Base-by-base conservation (phyloP, 1,284 basidiomycete species). In the Agroathelia rolfsii region DNA sequence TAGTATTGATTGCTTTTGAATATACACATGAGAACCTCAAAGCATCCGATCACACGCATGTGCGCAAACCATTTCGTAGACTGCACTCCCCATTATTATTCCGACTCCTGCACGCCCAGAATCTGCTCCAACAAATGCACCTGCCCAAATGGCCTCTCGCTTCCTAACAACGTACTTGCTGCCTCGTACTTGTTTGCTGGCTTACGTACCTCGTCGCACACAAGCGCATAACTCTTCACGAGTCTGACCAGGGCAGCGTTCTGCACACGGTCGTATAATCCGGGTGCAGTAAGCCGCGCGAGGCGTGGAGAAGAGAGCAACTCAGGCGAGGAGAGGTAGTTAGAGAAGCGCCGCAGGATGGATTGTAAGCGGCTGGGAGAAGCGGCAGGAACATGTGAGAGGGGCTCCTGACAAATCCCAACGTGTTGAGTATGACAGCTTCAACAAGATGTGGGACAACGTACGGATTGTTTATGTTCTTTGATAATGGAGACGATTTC, bases 161-260 rank as follows among this genome's bases (percentile, higher is more conserved):
- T 72, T n/a, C 86, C 79, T 24, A 95, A 56, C 41, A 95, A 51
- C n/a, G 88, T 93, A 42, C 79, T 71, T 8, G 77, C 79, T 25
- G 89, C 89, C 56, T 95, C 89, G 51, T 94, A 96, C 47, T 66
- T 69, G 41, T 89, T 88, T 50, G 72, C 67, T 34, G 75, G 69
- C 39, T 73, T 75, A 50, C 74, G 66, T 10, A 94, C 81, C 40
- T 75, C 72, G 22, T 76, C 76, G 45, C 81, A 87, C 2, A 94
- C 59, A 40, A 64, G 53, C 6, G 60, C 64, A 54, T 95, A 95
- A 3, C 76, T 74, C 19, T 58, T 56, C 2, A 74, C 77, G 36
- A 94, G 63, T 15, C 75, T 64, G 22, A 62, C 60, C 36, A 95
- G 58, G 1, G 82, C 83, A 10, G 72, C 69, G 15, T 75, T 75